phyloP scores from a whole-genome alignment of 176 grass and related monocot genomes.

The Elymus sibiricus region DNA sequence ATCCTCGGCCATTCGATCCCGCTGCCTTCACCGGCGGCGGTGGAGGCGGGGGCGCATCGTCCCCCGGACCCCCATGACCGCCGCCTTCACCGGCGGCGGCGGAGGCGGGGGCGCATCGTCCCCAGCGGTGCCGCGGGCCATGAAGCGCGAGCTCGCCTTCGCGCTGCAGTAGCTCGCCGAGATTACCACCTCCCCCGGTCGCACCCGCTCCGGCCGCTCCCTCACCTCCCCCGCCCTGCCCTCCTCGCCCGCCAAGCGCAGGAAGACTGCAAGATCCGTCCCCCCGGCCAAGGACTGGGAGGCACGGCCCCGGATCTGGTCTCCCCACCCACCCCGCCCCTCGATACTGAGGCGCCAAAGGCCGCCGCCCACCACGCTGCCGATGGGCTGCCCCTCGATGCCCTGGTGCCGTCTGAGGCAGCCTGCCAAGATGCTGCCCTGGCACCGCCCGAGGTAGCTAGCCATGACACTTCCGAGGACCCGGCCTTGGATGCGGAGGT shows the following conservation, averaged over 20 bases:
- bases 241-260: constrained; percentile 24
- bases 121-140: constrained; percentile 19
- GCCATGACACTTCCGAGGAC: too few species aligned
- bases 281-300: neutral
- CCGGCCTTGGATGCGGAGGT: too few species aligned
- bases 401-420: too few species aligned
- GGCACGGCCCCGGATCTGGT: constrained; percentile 1
- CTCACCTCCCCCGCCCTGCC: neutral
- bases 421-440: too few species aligned
- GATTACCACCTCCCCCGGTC: constrained; percentile 36
- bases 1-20: neutral
- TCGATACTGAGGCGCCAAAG: constrained; percentile 33
- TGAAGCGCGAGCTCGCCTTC: neutral
- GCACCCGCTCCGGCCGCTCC: constrained; percentile 47
- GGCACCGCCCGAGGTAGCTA: too few species aligned
- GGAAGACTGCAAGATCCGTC: constrained; percentile 31
- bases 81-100: constrained; percentile 1
- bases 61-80: constrained; percentile 2
- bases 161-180: too few species aligned
- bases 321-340: constrained; percentile 32
- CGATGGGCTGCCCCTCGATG: neutral
- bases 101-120: neutral
- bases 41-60: neutral
- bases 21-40: neutral
- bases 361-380: neutral